Evolutionary conservation across 208 protist species (phyloP).

Genomic region (Jaenimonas drosophilae): DNA sequence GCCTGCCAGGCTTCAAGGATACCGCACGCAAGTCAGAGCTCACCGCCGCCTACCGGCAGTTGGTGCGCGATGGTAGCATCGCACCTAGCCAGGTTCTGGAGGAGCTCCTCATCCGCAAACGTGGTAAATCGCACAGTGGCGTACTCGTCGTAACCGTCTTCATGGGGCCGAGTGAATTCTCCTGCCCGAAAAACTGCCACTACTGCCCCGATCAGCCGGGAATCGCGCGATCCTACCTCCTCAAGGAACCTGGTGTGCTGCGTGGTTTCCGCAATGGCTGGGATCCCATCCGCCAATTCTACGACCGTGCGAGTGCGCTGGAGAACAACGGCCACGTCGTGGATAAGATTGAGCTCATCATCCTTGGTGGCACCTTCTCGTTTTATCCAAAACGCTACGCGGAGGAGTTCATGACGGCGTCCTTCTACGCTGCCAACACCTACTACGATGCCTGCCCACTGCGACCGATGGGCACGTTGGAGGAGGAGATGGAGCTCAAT

Average conservation of each 20-base stretch:
- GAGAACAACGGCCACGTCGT: slow-evolving; percentile 89
- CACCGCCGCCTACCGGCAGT: slow-evolving; percentile 72
- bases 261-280: slow-evolving; percentile 86
- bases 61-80: slow-evolving; percentile 58
- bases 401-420: slow-evolving; percentile 80
- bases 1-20: slow-evolving; percentile 71
- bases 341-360: slow-evolving; percentile 98
- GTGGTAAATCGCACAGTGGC: slow-evolving; percentile 78
- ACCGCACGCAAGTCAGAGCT: slow-evolving; percentile 85
- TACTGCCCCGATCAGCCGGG: slow-evolving; percentile 92
- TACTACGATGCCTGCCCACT: slow-evolving; percentile 62
- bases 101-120: slow-evolving; percentile 76
- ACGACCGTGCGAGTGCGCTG: slow-evolving; percentile 84
- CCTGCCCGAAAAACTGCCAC: slow-evolving; percentile 89
- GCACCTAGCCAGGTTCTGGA: slow-evolving; percentile 28
- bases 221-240: slow-evolving; percentile 83
- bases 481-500: slow-evolving; percentile 84
- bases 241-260: slow-evolving; percentile 88
- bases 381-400: slow-evolving; percentile 94
- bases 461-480: slow-evolving; percentile 43
- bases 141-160: slow-evolving; percentile 92
- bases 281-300: slow-evolving; percentile 88
- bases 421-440: slow-evolving; percentile 90
- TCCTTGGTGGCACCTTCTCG: slow-evolving; percentile 99
- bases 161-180: slow-evolving; percentile 87